A percentile compares a stretch with the other conserved stretches of the same genome.
These are phyloP conservation scores for Komagataella pastoris DNA, from an alignment of 805 yeast species.

Conservation along the genomic window DNA sequence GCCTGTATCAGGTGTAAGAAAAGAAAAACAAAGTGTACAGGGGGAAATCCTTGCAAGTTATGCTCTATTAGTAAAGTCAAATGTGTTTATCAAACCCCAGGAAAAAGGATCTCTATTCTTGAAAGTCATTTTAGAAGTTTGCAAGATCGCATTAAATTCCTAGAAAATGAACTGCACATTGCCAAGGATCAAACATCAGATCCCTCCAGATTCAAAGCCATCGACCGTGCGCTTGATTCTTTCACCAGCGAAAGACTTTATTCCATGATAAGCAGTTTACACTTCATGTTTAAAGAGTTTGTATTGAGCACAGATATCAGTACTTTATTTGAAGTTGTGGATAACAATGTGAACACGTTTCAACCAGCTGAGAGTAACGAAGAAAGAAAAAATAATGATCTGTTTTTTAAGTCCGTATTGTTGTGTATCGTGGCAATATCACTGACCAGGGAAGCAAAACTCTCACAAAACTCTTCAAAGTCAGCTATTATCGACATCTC, in stretches of 20 bases:
- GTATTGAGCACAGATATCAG: background rate
- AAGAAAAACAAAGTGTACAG: constrained; percentile 55
- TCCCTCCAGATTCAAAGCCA: background rate
- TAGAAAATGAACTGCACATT: background rate
- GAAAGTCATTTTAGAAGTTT: constrained; percentile 45
- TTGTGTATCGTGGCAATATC: background rate
- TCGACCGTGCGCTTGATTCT: background rate
- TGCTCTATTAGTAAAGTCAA: constrained; percentile 37
- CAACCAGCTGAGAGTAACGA: background rate
- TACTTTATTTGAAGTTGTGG: background rate
- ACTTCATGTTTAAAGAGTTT: background rate
- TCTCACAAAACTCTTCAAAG: background rate
- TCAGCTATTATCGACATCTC: background rate
- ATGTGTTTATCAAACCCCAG: constrained; percentile 54
- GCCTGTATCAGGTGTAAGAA: constrained; percentile 49
- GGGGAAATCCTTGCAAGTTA: constrained; percentile 51
- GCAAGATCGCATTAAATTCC: constrained; percentile 35
- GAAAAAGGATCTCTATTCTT: constrained; percentile 50
- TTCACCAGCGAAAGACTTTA: background rate
- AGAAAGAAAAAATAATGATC: background rate
- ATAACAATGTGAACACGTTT: background rate
- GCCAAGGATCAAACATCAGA: background rate
- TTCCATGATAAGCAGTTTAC: background rate
- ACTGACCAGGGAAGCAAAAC: background rate
- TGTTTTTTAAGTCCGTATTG: background rate